Evolutionary conservation across 805 yeast species (phyloP), one percentile per base, ranked within the genome.

Genomic region (Suhomyces xylopsoci): DNA sequence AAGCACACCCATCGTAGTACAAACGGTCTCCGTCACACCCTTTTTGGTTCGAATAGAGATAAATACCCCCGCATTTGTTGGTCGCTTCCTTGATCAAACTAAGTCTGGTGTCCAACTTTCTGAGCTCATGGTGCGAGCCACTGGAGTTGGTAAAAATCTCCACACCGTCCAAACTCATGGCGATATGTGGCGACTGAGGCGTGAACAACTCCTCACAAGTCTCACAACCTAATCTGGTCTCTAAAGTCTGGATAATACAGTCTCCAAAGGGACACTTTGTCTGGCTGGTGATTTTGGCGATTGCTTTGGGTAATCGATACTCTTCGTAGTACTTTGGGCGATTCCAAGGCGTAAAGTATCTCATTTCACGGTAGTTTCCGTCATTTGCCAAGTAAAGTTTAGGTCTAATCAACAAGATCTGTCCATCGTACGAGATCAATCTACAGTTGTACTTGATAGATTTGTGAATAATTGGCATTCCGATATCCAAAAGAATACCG

Each of bases 11-110:
- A 68, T 94, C 99, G 65, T 94, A 94, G 70, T 94, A 94, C 44
- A 94, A 73, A 53, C 99, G 79, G 66, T 96, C 99, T 60, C 99
- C 99, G 67, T 94, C 99, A 68, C 99, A 94, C 2, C 99, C 99
- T 58, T 88, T 85, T 71, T 96, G 99, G 70, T 94, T 94, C 15
- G 98, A 82, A 62, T 94, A 94, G 47, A 94, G 74, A 62, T 94
- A 94, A 25, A 94, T 83, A 34, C 99, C 99, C 50, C 99, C 99
- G 66, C 97, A 92, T 70, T 94, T 91, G 50, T 90, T 81, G 2
- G 98, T 92, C 1, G 99, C 98, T 65, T 90, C 97, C 14, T 84
- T 81, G 60, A 94, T 94, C 64, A 94, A 78, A 52, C 87, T 81
- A 74, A 94, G 76, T 62, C 99, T 81, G 6, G 90, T 84, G 71